Evolutionary conservation across 2,329 filamentous ascomycete species (phyloP).

Genomic region (Colletotrichum kahawae): DNA sequence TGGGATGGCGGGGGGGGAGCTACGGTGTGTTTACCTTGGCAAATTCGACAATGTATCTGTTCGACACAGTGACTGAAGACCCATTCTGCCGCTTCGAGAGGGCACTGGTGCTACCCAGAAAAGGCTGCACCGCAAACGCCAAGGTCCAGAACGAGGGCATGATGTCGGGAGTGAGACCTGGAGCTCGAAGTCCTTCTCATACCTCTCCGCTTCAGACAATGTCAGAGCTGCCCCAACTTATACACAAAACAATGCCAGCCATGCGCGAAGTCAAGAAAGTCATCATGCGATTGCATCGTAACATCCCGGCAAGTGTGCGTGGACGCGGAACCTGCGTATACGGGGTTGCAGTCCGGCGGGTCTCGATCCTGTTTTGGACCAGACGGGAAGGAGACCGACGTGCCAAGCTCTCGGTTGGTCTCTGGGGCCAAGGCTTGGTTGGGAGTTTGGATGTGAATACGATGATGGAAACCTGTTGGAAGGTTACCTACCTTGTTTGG

Average conservation of each 20-base stretch:
- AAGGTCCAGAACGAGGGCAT: background rate
- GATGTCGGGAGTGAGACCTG: background rate
- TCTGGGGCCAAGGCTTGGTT: background rate
- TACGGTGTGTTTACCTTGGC: background rate
- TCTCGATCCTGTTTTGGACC: background rate
- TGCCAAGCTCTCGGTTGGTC: background rate
- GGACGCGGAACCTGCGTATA: background rate
- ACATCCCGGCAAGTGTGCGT: background rate
- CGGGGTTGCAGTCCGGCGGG: background rate
- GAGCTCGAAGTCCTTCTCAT: background rate
- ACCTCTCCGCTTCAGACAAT: background rate
- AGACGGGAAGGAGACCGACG: background rate
- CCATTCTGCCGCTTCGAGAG: background rate
- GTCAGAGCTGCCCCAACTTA: background rate
- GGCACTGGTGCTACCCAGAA: background rate
- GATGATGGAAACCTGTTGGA: background rate
- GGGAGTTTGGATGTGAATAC: background rate
- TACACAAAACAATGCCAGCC: no score
- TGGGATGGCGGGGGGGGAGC: rapidly evolving
- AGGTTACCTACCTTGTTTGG: background rate
- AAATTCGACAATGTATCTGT: constrained; percentile 19
- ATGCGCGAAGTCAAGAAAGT: background rate
- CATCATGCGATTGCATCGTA: background rate
- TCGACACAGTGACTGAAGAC: background rate
- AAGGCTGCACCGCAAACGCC: background rate